phyloP scores from a whole-genome alignment of 78 protist genomes.

The Speleostelium caveatum region DNA sequence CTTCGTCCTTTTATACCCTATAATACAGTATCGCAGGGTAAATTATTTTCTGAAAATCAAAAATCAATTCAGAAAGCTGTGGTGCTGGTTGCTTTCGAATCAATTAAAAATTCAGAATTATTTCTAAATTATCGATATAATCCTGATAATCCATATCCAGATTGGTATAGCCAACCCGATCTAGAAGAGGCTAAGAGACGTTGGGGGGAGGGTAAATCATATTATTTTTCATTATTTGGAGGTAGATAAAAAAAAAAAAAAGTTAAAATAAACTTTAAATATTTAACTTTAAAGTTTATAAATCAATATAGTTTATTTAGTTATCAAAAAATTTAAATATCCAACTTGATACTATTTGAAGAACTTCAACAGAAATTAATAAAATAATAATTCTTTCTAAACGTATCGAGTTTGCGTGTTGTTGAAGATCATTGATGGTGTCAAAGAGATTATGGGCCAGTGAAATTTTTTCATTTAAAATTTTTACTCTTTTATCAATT shows the following conservation, averaged over 20 bases:
- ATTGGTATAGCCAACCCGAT: slow-evolving; percentile 66
- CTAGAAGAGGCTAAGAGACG: slow-evolving; percentile 53
- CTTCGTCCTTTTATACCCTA: slow-evolving; percentile 38
- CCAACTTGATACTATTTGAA: too few species aligned
- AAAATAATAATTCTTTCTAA: slow-evolving; percentile 62
- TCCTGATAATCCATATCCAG: slow-evolving; percentile 55
- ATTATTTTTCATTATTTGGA: neutral
- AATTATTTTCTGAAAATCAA: neutral
- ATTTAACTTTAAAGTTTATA: too few species aligned
- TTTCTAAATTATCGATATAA: slow-evolving; percentile 55
- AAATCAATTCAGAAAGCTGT: neutral
- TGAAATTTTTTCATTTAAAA: slow-evolving; percentile 47
- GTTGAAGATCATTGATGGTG: slow-evolving; percentile 30
- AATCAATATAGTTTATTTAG: too few species aligned
- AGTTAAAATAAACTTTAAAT: too few species aligned
- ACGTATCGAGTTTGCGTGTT: slow-evolving; percentile 55
- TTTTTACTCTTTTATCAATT: slow-evolving; percentile 49
- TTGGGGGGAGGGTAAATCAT: slow-evolving; percentile 27
- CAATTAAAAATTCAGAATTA: slow-evolving; percentile 46
- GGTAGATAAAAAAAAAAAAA: too few species aligned
- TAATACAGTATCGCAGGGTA: neutral
- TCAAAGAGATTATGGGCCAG: slow-evolving; percentile 22
- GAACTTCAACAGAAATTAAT: slow-evolving; percentile 48
- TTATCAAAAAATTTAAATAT: too few species aligned
- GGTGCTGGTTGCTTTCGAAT: slow-evolving; percentile 20